Evolutionary conservation across 345 rosid genomes (phyloP).

Genomic region (Salix suchowensis): DNA sequence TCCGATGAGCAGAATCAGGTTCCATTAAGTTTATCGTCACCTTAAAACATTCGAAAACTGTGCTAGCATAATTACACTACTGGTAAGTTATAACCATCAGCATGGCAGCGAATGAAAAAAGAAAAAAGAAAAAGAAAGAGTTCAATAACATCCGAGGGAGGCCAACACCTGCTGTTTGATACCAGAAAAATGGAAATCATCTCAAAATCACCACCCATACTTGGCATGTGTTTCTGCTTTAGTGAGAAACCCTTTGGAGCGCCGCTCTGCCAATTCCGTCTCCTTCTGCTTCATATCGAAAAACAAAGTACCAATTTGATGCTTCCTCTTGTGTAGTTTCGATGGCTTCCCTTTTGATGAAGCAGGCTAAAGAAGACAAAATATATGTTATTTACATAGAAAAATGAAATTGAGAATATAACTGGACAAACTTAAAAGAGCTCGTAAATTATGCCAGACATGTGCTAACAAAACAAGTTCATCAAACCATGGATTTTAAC

Average conservation of each 20-base stretch:
- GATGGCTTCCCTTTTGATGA: constrained; percentile 80
- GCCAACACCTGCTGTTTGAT: background rate
- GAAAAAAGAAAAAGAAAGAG: too few species aligned
- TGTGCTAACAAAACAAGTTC: too few species aligned
- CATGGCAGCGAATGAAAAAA: too few species aligned
- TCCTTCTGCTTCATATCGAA: constrained; percentile 87
- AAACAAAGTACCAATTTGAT: constrained; percentile 76
- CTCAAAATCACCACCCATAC: constrained; percentile 72
- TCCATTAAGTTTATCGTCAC: too few species aligned
- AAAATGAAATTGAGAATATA: background rate
- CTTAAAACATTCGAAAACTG: too few species aligned
- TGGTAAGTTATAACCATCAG: too few species aligned
- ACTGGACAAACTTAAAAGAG: background rate
- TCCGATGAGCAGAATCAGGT: too few species aligned
- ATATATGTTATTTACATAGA: too few species aligned
- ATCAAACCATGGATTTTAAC: too few species aligned
- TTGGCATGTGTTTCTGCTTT: constrained; percentile 91
- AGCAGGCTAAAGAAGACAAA: constrained; percentile 45
- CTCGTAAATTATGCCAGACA: too few species aligned
- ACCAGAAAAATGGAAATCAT: background rate
- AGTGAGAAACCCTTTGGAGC: constrained; percentile 74
- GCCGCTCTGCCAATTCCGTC: constrained; percentile 74
- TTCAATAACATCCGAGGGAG: too few species aligned
- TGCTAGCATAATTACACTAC: too few species aligned
- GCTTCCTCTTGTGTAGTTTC: constrained; percentile 97